Conservation (phyloP, 1,284 basidiomycete species). For the Heterobasidion occidentale region DNA sequence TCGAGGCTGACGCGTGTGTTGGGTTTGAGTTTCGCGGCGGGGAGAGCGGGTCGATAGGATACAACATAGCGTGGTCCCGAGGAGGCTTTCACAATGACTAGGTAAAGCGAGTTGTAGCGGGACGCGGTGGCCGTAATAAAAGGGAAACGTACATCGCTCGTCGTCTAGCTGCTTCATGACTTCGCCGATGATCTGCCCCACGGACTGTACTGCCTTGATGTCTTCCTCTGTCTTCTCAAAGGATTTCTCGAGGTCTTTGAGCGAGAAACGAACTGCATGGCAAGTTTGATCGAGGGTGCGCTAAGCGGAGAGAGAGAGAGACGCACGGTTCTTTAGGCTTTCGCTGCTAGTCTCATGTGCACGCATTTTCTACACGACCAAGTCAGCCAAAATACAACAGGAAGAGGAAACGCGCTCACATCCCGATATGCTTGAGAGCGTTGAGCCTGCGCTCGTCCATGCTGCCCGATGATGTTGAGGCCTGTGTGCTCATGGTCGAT, state of each 20-base stretch:
- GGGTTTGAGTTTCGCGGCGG: slow-evolving; percentile 89
- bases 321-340: slow-evolving; percentile 80
- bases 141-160: slow-evolving; percentile 75
- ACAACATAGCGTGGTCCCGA: slow-evolving; percentile 98
- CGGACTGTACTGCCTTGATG: slow-evolving; percentile 98
- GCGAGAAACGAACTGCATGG: slow-evolving; percentile 66
- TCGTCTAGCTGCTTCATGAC: slow-evolving; percentile 98
- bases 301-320: not conserved
- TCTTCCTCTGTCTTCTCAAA: slow-evolving; percentile 98
- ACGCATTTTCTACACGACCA: slow-evolving; percentile 74
- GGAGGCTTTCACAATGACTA: slow-evolving; percentile 99
- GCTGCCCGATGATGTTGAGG: slow-evolving; percentile 46
- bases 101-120: not conserved
- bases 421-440: slow-evolving; percentile 45
- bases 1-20: slow-evolving; percentile 96
- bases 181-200: slow-evolving; percentile 98
- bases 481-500: slow-evolving; percentile 37
- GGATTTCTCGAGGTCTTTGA: slow-evolving; percentile 84
- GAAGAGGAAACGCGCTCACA: slow-evolving; percentile 24
- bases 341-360: slow-evolving; percentile 79
- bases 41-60: slow-evolving; percentile 91
- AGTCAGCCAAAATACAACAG: not conserved
- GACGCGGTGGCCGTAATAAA: not conserved
- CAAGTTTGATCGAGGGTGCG: not conserved
- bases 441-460: slow-evolving; percentile 19